Evolutionary conservation across 176 grass and related monocot species (phyloP).

Genomic region (Phyllostachys edulis): DNA sequence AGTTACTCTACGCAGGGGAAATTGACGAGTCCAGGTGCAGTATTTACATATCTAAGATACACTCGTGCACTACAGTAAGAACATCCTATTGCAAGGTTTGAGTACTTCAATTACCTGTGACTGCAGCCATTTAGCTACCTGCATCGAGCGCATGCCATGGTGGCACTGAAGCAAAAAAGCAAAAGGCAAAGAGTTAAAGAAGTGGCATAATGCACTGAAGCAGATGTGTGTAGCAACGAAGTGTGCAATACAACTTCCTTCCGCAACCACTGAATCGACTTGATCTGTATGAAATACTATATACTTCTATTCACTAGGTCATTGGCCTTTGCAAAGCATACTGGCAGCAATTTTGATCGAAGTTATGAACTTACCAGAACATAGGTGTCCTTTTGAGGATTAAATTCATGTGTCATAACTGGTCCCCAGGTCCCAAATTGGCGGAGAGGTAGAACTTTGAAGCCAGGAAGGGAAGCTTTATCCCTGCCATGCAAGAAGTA

Average conservation of each 20-base stretch:
- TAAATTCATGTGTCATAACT: conserved; percentile 88
- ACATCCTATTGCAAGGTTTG: not conserved
- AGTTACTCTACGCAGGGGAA: not conserved
- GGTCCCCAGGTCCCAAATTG: conserved; percentile 97
- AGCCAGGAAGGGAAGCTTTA: conserved; percentile 83
- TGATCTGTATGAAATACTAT: not conserved
- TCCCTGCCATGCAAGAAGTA: conserved; percentile 45
- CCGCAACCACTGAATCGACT: not conserved
- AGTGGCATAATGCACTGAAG: not conserved
- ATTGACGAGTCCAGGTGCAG: not conserved
- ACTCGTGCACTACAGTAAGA: not conserved
- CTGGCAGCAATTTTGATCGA: not conserved
- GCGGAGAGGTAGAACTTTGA: conserved; percentile 79
- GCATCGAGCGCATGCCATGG: conserved; percentile 87
- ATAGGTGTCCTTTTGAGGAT: conserved; percentile 95
- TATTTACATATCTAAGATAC: not conserved
- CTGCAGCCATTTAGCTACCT: conserved; percentile 95
- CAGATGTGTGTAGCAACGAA: not conserved
- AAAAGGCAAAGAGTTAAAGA: not conserved
- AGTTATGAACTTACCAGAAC: conserved; percentile 56
- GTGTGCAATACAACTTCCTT: not conserved
- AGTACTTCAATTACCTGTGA: conserved; percentile 59
- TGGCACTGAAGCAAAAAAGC: conserved; percentile 63
- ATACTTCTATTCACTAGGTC: not conserved
- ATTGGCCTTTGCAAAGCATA: not conserved